Evolutionary conservation across 768 basidiomycete species (phyloP).

Genomic region (Obba rivulosa): DNA sequence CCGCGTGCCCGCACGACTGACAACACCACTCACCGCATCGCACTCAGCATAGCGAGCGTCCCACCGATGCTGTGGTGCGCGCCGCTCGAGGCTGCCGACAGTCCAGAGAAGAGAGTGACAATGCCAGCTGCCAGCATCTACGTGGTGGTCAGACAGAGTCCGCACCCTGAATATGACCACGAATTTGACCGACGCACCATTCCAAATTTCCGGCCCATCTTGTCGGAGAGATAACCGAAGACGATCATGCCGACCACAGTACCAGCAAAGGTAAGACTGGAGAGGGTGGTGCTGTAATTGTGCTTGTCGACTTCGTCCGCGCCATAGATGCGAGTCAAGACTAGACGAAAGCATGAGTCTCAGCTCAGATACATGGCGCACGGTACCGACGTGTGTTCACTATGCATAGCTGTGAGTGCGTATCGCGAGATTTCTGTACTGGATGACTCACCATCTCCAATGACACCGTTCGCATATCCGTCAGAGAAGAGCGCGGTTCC

Average conservation of each 20-base stretch:
- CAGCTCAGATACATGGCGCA: neutral
- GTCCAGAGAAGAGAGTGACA: constrained; percentile 75
- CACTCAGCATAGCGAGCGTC: constrained; percentile 71
- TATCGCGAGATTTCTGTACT: neutral
- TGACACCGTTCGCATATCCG: constrained; percentile 79
- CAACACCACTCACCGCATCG: constrained; percentile 52
- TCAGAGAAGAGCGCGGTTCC: constrained; percentile 88
- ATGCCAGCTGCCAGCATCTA: constrained; percentile 81
- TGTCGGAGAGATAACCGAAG: constrained; percentile 84
- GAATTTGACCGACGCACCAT: constrained; percentile 51
- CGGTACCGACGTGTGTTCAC: constrained; percentile 60
- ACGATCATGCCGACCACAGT: constrained; percentile 80
- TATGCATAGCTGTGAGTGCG: constrained; percentile 19
- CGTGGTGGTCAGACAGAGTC: neutral
- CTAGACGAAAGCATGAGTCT: constrained; percentile 29
- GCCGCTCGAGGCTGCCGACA: constrained; percentile 81
- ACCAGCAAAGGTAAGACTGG: constrained; percentile 76
- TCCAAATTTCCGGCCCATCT: constrained; percentile 82
- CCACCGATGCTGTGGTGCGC: constrained; percentile 67
- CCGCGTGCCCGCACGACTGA: neutral
- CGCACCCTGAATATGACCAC: neutral
- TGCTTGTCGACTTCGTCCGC: constrained; percentile 40
- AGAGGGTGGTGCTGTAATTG: constrained; percentile 60
- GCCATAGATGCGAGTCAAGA: constrained; percentile 70
- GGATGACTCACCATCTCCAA: constrained; percentile 65